A percentile compares a stretch with the other conserved stretches of the same genome.
Evolutionary conservation across 2,329 filamentous ascomycete species (phyloP).

Genomic region (Aureobasidium sp.): DNA sequence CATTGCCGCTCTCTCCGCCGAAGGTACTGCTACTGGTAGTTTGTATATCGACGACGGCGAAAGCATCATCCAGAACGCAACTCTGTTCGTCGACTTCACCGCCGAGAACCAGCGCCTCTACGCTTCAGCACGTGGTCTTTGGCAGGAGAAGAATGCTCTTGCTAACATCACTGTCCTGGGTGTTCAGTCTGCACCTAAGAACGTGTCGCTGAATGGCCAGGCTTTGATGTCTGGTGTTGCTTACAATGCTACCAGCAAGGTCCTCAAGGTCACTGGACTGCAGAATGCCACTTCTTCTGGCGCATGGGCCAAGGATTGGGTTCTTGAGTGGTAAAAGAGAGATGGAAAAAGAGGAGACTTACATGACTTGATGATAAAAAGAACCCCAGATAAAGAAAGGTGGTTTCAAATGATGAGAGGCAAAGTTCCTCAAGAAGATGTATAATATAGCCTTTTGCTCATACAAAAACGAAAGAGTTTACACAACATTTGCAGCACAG

Average conservation of each 20-base stretch:
- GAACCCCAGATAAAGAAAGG: too few species aligned
- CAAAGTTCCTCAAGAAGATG: too few species aligned
- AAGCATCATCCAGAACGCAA: constrained; percentile 49
- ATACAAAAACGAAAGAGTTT: too few species aligned
- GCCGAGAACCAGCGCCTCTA: constrained; percentile 39
- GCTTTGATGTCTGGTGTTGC: constrained; percentile 30
- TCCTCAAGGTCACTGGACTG: constrained; percentile 44
- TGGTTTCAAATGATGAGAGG: too few species aligned
- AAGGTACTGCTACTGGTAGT: constrained; percentile 50
- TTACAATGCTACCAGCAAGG: constrained; percentile 41
- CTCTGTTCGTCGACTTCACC: constrained; percentile 47
- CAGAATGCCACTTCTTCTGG: constrained; percentile 39
- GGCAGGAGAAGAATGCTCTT: constrained; percentile 47
- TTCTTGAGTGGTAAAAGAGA: constrained; percentile 39
- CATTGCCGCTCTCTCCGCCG: constrained; percentile 49
- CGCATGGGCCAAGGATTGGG: constrained; percentile 51
- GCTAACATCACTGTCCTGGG: constrained; percentile 57
- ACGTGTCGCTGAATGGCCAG: constrained; percentile 46
- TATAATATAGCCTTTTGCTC: too few species aligned
- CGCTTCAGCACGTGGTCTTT: constrained; percentile 43
- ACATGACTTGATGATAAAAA: too few species aligned
- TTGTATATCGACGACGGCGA: constrained; percentile 71
- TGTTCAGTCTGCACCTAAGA: constrained; percentile 30
- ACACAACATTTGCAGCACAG: too few species aligned
- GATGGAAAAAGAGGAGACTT: neutral